phyloP scores from a whole-genome alignment of 495 filamentous ascomycete genomes.

The Penicillium egyptiacum region DNA sequence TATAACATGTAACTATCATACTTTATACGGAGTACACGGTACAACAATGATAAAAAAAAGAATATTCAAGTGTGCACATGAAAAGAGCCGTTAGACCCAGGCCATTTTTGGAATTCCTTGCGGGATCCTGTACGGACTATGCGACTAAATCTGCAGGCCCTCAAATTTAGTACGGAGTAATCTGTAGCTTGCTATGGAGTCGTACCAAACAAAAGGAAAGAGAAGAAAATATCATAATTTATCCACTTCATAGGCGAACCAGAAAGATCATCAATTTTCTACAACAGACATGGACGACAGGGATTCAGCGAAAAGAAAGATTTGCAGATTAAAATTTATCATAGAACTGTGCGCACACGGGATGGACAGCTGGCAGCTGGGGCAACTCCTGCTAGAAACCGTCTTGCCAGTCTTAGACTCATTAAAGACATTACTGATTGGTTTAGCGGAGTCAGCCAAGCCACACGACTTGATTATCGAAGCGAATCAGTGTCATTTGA shows the following conservation, averaged over 20 bases:
- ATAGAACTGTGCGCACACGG: not conserved
- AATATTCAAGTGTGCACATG: not conserved
- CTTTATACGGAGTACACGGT: not conserved
- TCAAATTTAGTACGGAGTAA: not conserved
- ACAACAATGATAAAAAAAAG: not conserved
- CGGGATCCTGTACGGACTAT: not conserved
- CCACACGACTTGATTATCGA: not conserved
- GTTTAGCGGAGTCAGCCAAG: not conserved
- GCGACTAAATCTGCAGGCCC: constrained; percentile 1
- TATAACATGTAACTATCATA: not conserved
- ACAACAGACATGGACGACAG: not conserved
- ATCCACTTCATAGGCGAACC: not conserved
- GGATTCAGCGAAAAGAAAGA: not conserved
- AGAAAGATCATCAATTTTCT: not conserved
- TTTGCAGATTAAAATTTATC: not conserved
- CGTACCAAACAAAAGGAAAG: not conserved
- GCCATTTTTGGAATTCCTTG: not conserved
- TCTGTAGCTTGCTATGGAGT: not conserved
- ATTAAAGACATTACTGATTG: not conserved
- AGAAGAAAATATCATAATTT: not conserved
- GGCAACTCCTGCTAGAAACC: constrained; percentile 7
- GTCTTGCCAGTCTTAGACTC: not conserved
- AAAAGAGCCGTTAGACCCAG: constrained; percentile 1
- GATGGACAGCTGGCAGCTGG: not conserved
- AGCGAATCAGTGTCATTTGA: constrained; percentile 6